A percentile compares a stretch with the other conserved stretches of the same genome.
Conservation (phyloP, 805 yeast species). For the Starmerella apicola region DNA sequence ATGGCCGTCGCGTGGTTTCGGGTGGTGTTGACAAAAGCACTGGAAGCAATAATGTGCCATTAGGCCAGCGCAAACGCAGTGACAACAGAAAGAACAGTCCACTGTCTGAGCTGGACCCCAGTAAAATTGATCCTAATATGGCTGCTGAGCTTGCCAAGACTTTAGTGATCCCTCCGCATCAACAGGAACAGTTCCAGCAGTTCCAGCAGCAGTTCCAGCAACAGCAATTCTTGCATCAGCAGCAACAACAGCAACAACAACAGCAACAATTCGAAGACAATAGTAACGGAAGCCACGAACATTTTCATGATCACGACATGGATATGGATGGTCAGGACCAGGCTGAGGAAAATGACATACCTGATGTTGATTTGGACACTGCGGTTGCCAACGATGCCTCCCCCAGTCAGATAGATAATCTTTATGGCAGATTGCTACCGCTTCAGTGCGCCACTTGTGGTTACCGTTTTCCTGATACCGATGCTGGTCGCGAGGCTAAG, state of each 20-base stretch:
- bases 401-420: slow-evolving; percentile 26
- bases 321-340: no score
- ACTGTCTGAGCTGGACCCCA: neutral
- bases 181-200: no score
- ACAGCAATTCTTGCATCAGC: no score
- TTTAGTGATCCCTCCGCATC: no score
- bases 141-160: neutral
- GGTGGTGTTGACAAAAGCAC: slow-evolving; percentile 12
- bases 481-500: slow-evolving; percentile 40
- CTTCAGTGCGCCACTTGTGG: slow-evolving; percentile 86
- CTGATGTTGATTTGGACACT: slow-evolving; percentile 25
- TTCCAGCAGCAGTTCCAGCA: no score
- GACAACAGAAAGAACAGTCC: no score
- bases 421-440: slow-evolving; percentile 46
- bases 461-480: slow-evolving; percentile 58
- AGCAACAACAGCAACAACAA: no score
- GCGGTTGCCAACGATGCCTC: slow-evolving; percentile 26
- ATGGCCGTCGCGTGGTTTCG: neutral
- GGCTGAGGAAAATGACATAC: neutral
- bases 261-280: no score
- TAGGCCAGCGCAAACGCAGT: slow-evolving; percentile 14
- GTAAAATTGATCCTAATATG: neutral
- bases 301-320: no score
- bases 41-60: slow-evolving; percentile 15
- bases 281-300: no score